phyloP scores from a whole-genome alignment of 192 early-diverging fungal genomes.

The Coemansia sp. region DNA sequence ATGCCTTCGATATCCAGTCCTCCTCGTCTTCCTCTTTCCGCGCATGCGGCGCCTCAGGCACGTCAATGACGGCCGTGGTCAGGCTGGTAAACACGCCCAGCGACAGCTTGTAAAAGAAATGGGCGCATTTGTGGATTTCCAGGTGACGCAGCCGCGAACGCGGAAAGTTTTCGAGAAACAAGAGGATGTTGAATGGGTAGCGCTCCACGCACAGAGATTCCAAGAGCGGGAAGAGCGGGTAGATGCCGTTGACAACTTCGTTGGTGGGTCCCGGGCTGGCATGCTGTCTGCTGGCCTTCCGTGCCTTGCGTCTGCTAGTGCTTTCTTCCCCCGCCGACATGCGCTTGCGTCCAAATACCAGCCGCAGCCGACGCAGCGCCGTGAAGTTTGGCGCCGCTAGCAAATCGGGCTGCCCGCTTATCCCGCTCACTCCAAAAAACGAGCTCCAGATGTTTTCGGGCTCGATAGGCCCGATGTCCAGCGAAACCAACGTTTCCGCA shows the following conservation, averaged over 20 bases:
- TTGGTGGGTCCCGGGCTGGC: constrained; percentile 9
- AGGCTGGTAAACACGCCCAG: constrained; percentile 14
- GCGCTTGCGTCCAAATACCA: constrained; percentile 12
- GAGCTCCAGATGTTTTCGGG: constrained; percentile 30
- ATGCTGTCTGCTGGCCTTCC: neutral
- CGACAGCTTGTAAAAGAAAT: constrained; percentile 8
- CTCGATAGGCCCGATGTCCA: constrained; percentile 37
- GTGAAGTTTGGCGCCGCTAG: constrained; percentile 6
- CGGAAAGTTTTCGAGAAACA: constrained; percentile 40
- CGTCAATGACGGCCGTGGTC: neutral
- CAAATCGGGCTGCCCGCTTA: neutral
- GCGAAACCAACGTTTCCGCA: constrained; percentile 15
- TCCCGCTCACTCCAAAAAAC: constrained; percentile 6
- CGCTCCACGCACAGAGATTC: constrained; percentile 13
- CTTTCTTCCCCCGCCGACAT: neutral
- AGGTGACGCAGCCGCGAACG: constrained; percentile 24
- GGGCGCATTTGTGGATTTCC: constrained; percentile 16
- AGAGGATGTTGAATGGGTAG: constrained; percentile 25
- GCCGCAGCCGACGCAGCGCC: constrained; percentile 19
- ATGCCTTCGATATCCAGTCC: constrained; percentile 9
- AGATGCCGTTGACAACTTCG: constrained; percentile 5
- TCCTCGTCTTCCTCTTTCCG: constrained; percentile 10
- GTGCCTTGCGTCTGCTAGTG: constrained; percentile 1
- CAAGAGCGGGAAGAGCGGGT: constrained; percentile 28
- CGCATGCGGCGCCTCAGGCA: constrained; percentile 9